Evolutionary conservation across 345 rosid genomes (phyloP).

Genomic region (Fremontodendron californicum): DNA sequence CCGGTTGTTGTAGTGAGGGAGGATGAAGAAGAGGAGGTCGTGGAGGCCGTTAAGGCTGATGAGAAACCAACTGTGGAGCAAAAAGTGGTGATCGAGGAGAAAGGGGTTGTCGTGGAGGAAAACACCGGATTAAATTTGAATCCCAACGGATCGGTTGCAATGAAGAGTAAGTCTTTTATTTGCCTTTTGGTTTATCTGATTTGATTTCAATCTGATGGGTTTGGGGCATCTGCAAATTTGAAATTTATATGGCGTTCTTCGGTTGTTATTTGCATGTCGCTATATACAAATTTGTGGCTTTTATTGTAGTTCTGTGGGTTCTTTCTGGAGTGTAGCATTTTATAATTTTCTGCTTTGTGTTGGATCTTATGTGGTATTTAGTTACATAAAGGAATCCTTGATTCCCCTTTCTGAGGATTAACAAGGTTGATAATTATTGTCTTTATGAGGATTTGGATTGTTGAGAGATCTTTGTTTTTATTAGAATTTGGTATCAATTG

Average conservation of each 20-base stretch:
- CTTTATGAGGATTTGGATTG: background rate
- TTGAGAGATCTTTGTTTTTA: background rate
- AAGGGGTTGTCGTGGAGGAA: slow-evolving; percentile 15
- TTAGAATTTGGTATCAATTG: background rate
- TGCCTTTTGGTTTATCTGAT: background rate
- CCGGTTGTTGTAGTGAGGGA: slow-evolving; percentile 27
- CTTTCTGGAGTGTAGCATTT: background rate
- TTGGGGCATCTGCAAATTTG: background rate
- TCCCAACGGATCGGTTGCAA: slow-evolving; percentile 14
- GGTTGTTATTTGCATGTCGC: background rate
- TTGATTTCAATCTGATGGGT: background rate
- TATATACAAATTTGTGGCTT: background rate
- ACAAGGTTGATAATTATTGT: background rate
- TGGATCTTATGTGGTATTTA: background rate
- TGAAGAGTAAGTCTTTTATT: slow-evolving; percentile 40
- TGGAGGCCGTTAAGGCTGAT: slow-evolving; percentile 17
- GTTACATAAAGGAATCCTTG: background rate
- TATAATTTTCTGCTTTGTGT: background rate
- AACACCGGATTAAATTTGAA: slow-evolving; percentile 27
- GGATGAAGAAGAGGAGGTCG: slow-evolving; percentile 24
- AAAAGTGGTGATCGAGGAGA: slow-evolving; percentile 13
- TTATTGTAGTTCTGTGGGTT: slow-evolving; percentile 8
- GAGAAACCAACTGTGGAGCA: slow-evolving; percentile 20
- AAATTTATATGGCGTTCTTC: background rate
- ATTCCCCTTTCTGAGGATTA: background rate